Evolutionary conservation across 1,284 basidiomycete species (phyloP), one percentile per base, ranked within the genome.

Genomic region (Tylopilus sp.): DNA sequence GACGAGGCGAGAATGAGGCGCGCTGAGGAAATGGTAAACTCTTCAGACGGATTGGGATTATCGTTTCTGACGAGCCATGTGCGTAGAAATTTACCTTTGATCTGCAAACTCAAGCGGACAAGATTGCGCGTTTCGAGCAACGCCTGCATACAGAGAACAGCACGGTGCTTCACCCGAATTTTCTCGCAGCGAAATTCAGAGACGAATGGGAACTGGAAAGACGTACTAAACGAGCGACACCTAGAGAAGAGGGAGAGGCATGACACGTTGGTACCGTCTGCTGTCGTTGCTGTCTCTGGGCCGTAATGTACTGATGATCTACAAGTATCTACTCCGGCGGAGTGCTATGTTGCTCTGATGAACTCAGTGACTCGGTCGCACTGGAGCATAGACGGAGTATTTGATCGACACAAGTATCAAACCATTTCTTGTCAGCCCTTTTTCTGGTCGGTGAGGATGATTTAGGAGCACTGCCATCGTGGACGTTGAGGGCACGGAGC

Each of bases 71-170:
- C 58, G n/a, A 33, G 17, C 7, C 24, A 30, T 26, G 7, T 30
- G 8, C 44, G n/a, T 59, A 88, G 86, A 74, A 73, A 51, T 69
- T 72, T 30, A 69, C 73, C 0, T 89, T 89, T 59, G 82, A 88
- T 64, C 66, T 89, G n/a, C 83, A 86, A 64, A 75, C 74, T 0
- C 78, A 84, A 49, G 73, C 74, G 14, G 84, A 88, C 55, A 87
- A 84, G 65, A 83, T 89, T 36, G 66, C 74, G 15, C 71, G 73
- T 2, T 88, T 84, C 53, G 85, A 87, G 59, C 81, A 83, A 49
- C 71, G 71, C 39, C 55, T 88, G 18, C 71, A 72, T 41, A 59
- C 61, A 7, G 70, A 72, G 15, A 73, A 69, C 44, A 81, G 82
- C 42, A 72, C 74, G 4, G 82, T 78, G 0, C 59, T 82, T 34